Evolutionary conservation across 148 eudicot species (phyloP), one percentile per base, ranked within the genome.

Genomic region (Spergularia marina): DNA sequence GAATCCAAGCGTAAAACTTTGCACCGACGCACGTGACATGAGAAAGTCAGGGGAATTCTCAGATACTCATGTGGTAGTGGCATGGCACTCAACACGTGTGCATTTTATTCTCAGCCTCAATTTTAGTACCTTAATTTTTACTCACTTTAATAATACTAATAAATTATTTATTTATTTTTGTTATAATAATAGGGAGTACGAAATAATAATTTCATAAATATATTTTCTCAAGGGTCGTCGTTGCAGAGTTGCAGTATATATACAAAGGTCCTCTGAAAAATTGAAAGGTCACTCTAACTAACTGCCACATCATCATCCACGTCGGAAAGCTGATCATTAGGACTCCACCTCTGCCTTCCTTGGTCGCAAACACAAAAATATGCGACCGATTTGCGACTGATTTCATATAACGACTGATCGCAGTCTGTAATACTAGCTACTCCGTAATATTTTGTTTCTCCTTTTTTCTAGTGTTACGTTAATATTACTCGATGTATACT

Each of bases 1-100:
- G 12, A 20, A 30, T 16, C 44, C 17, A 30, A 34, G 72, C 73
- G 56, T 72, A 17, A 64, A 53, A 68, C 62, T 74, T 70, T 69
- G 76, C 69, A 81, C 77, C 80, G 77, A 81, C 74, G 77, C 83
- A 77, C 83, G 83, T 81, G 80, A 77, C 36, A 66, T 4, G 65
- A 53, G 67, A 25, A 78, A 80, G 78, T 51, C 72, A 67, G 67
- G 20, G 30, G 66, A 52, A 30, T 30, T 30, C 36, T 30, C 36
- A 30, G 36, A 30, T 30, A 30, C 36, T 30, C 79, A 77, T 77
- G 79, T 70, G 79, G 30, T 76, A 51, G 49, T 69, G 74, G 79
- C 65, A 62, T 68, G 74, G 74, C 65, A 67, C 62, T 7, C 20
- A 51, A 53, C 74, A 77, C 74, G 59, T 77, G 79, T 70, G 74